These are phyloP conservation scores for Macrophomina phaseolina DNA, from an alignment of 2,329 filamentous ascomycete genomes.

Conservation along the genomic window DNA sequence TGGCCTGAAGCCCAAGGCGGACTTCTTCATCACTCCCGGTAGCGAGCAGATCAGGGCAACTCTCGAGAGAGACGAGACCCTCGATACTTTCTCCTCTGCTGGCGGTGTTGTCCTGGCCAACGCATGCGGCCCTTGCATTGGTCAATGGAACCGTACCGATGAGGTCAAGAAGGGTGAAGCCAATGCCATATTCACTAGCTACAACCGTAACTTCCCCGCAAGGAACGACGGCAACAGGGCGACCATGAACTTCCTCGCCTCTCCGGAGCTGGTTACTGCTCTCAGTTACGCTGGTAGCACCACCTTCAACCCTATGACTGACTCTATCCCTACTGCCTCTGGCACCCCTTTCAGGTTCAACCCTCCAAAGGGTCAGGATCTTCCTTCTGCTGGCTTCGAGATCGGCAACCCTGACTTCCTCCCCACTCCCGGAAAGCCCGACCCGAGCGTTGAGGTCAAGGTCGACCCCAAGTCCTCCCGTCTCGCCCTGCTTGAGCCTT, in stretches of 20 bases:
- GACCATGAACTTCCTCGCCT: constrained; percentile 99
- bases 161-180: constrained; percentile 80
- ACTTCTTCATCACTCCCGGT: constrained; percentile 96
- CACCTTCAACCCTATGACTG: constrained; percentile 94
- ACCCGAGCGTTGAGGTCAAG: constrained; percentile 72
- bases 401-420: constrained; percentile 76
- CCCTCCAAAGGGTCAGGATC: constrained; percentile 67
- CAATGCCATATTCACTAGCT: constrained; percentile 95
- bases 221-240: constrained; percentile 95
- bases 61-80: constrained; percentile 83
- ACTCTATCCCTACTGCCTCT: constrained; percentile 78
- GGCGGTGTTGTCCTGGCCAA: constrained; percentile 92
- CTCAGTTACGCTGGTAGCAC: constrained; percentile 92
- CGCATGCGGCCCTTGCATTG: constrained; percentile 90
- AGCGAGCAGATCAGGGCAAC: constrained; percentile 97
- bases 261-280: constrained; percentile 93
- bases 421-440: constrained; percentile 73
- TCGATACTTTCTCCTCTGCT: constrained; percentile 82
- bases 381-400: constrained; percentile 78
- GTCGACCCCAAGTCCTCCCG: constrained; percentile 89
- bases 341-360: constrained; percentile 86
- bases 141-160: constrained; percentile 93
- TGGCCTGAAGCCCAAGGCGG: constrained; percentile 85
- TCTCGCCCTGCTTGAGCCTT: constrained; percentile 89
- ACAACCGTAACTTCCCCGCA: constrained; percentile 97